Base-by-base conservation (phyloP, 345 rosid genomes). In the Firmiana major region DNA sequence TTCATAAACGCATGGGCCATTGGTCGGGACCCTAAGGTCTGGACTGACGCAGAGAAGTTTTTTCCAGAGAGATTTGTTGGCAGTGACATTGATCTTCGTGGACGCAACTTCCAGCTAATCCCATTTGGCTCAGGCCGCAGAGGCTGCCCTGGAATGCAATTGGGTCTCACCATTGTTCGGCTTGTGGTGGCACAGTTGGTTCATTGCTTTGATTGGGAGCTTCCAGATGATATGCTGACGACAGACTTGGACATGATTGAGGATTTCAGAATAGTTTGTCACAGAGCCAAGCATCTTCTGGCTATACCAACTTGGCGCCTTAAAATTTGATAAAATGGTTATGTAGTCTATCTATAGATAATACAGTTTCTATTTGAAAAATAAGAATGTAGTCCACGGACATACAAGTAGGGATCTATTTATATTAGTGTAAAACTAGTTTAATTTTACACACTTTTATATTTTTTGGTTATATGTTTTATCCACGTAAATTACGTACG, bases 171-270 rank as follows among this genome's bases (percentile, higher is more conserved):
- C 0, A 0, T 80, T 28, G 86, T 86, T n/a, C 81, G 71, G 2
- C 77, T 68, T 8, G 81, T 79, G 38, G 1, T 82, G 13, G 91
- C 87, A 0, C 91, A 88, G 9, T 63, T 88, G 15, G 80, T 84
- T 12, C 90, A 89, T 78, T 87, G 89, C 84, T 89, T 89, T 67
- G 83, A 80, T 54, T 87, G 89, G 92, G 81, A 85, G 46, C 86
- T 87, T 1, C 88, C 89, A 0, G 31, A 79, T 8, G 76, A 62
- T 8, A 75, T 83, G 79, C 31, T 31, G 49, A 71, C 81, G 0
- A 24, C 6, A 0, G 87, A 87, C 0, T 45, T 87, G 57, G 86
- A 88, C 73, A 87, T 88, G 90, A 79, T 77, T 0, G 90, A 89
- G 60, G 79, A 67, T 55, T 89, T 85, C 3, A 26, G 89, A 26